Evolutionary conservation across 2,329 filamentous ascomycete genomes (phyloP).

Genomic region (Apiospora phragmitis): DNA sequence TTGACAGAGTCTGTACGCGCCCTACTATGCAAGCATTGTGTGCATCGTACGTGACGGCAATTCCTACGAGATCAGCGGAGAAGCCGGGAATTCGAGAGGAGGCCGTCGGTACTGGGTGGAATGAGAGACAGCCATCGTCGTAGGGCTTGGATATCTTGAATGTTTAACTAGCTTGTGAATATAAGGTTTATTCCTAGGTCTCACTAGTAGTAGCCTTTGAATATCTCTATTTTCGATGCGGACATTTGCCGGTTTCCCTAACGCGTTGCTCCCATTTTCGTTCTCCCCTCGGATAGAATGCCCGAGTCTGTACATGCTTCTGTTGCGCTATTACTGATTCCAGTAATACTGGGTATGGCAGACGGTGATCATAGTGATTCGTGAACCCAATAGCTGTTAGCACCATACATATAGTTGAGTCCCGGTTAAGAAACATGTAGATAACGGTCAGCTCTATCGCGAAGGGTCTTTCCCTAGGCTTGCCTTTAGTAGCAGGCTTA

Average conservation of each 20-base stretch:
- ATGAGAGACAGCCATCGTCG: neutral
- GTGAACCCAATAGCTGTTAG: neutral
- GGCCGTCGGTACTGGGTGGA: neutral
- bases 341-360: neutral
- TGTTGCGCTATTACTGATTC: neutral
- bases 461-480: neutral
- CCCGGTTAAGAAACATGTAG: neutral
- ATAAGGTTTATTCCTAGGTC: conserved; percentile 3
- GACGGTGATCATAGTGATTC: neutral
- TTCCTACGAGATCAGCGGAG: neutral
- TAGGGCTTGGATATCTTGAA: neutral
- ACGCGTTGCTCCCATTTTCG: neutral
- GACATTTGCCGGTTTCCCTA: neutral
- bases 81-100: neutral
- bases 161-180: neutral
- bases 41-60: neutral
- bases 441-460: neutral
- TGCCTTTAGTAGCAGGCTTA: neutral
- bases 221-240: neutral
- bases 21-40: neutral
- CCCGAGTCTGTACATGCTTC: neutral
- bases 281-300: neutral
- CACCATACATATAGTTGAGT: neutral
- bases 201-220: neutral
- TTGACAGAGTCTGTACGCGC: neutral